Percentiles rank a stretch among this genome's conserved stretches.
These are phyloP conservation scores for Cadophora gregata DNA, from an alignment of 2,329 filamentous ascomycete genomes.

Conservation along the genomic window DNA sequence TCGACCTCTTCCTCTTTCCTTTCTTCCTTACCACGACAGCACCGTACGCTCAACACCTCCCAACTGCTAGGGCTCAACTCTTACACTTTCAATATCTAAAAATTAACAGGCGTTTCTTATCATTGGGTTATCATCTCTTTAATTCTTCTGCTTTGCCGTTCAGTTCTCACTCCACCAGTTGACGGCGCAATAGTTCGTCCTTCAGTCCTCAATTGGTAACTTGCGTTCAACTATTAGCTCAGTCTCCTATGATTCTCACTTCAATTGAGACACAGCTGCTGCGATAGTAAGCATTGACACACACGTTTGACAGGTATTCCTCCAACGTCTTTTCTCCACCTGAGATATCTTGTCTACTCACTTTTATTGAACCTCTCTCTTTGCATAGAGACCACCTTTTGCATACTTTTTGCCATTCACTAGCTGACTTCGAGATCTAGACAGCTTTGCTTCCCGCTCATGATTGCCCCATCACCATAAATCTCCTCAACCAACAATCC, in stretches of 20 bases:
- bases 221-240: neutral
- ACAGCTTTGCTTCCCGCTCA: constrained; percentile 47
- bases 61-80: neutral
- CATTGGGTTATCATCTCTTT: no score
- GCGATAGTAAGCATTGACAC: neutral
- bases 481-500: constrained; percentile 56
- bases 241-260: neutral
- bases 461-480: constrained; percentile 74
- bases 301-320: neutral
- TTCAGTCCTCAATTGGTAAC: neutral
- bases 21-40: neutral
- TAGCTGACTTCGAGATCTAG: neutral
- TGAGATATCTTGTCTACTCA: neutral
- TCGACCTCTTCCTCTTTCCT: neutral
- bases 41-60: neutral
- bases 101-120: no score
- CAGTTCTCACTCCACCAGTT: neutral
- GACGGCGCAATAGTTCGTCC: neutral
- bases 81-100: no score
- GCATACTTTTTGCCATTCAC: neutral
- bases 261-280: no score
- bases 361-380: neutral
- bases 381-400: neutral
- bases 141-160: neutral
- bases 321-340: neutral